These are phyloP conservation scores for Tagetes patula DNA, from an alignment of 129 eudicot species.

Conservation along the genomic window DNA sequence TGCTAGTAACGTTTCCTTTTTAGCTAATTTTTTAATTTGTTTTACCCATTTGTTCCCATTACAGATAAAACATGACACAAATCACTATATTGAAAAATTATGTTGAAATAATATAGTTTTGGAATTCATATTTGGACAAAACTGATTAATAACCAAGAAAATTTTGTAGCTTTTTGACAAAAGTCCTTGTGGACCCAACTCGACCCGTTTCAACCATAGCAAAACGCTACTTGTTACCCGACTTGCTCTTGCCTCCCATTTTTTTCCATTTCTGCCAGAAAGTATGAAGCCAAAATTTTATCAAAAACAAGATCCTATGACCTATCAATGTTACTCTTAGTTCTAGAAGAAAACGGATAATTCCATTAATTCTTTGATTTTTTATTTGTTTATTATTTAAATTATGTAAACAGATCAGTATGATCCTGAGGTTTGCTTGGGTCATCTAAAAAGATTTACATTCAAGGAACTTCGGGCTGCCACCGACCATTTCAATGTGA, in stretches of 20 bases:
- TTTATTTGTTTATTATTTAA: background rate
- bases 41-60: background rate
- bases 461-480: constrained; percentile 88
- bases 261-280: background rate
- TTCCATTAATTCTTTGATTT: background rate
- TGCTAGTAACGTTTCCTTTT: background rate
- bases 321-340: background rate
- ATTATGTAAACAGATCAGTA: constrained; percentile 69
- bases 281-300: background rate
- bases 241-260: too few relatives aligned
- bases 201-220: background rate
- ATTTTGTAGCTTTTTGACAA: background rate
- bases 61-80: background rate
- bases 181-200: background rate
- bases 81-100: background rate
- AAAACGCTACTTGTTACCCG: too few relatives aligned
- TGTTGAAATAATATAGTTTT: background rate
- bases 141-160: background rate
- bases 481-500: constrained; percentile 74
- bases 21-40: background rate
- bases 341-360: background rate
- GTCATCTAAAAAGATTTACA: constrained; percentile 71
- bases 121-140: background rate
- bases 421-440: constrained; percentile 88
- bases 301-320: background rate